A percentile compares a stretch with the other conserved stretches of the same genome.
Evolutionary conservation across 129 eudicot species (phyloP).

Genomic region (Lactuca saligna): DNA sequence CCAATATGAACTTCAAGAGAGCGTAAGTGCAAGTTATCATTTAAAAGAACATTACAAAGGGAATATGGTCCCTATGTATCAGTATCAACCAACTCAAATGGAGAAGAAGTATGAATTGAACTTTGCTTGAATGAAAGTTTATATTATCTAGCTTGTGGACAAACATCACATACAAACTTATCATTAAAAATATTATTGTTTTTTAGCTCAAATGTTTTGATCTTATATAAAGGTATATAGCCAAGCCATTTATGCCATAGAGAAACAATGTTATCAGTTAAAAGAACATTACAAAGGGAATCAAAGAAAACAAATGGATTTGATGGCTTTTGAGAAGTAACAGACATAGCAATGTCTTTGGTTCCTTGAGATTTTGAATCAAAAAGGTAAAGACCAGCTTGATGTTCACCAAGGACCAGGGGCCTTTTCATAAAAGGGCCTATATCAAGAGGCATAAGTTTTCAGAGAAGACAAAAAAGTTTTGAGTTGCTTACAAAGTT

Average conservation of each 20-base stretch:
- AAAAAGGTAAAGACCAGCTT: not conserved
- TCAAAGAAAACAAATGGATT: no score
- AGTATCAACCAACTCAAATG: not conserved
- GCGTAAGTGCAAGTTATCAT: no score
- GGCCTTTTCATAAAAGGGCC: not conserved
- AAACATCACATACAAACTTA: not conserved
- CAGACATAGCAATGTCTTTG: no score
- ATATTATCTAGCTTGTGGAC: slow-evolving; percentile 3
- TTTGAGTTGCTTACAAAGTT: not conserved
- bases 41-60: no score
- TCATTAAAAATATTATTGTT: not conserved
- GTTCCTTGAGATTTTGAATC: no score
- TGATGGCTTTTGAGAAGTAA: no score
- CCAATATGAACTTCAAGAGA: no score
- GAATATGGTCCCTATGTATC: slow-evolving; percentile 3
- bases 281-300: not conserved
- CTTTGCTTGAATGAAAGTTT: not conserved
- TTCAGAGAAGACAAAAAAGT: not conserved
- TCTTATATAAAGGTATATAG: not conserved
- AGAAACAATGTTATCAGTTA: no score
- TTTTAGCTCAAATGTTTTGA: not conserved
- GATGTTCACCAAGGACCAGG: not conserved
- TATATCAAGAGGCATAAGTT: no score
- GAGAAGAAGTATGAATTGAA: not conserved
- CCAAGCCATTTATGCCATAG: not conserved